Evolutionary conservation across 2,329 filamentous ascomycete species (phyloP), one percentile per base, ranked within the genome.

Genomic region (Aaosphaeria pasadenensis): DNA sequence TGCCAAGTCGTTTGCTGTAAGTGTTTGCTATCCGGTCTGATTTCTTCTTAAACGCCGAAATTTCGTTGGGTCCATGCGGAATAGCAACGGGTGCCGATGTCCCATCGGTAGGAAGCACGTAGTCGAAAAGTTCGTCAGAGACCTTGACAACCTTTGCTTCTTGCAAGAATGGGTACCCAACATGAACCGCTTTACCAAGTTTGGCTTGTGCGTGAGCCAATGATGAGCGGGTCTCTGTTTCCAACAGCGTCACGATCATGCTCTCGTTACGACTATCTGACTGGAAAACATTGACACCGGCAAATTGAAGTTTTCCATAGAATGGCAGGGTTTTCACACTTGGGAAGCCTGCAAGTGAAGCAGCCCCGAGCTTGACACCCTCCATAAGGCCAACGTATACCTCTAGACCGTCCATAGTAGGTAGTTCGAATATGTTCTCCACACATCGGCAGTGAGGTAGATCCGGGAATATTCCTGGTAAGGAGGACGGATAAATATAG

Each of bases 231-330:
- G 75, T 73, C 54, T 91, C 89, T 0, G 88, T 83, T 35, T 89
- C 86, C 31, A 85, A 79, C 43, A 99, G 77, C 2, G 89, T 96
- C 48, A 97, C 81, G 28, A 97, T 83, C 84, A 97, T 91, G 70
- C 92, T 99, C 70, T 96, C 91, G 64, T 97, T 97, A 43, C 90
- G 86, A 67, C 91, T 96, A 58, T 97, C 94, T 59, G 92, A 85
- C 66, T 96, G 91, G 75, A 99, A 99, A 32, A 99, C 90, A 54
- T 86, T 94, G 52, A 99, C 89, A 2, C 91, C 91, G 57, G 95
- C 89, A 69, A 91, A 95, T 6, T 86, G 89, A 42, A 97, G 77
- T 48, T 84, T 81, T 2, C 89, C 94, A 51, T 84, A 85, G 68
- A 94, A 91, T 0, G 90, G 88, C 38, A 99, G 74, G 1, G 88